phyloP scores from a whole-genome alignment of 2,329 filamentous ascomycete species.

The Davidsoniella eucalypti region DNA sequence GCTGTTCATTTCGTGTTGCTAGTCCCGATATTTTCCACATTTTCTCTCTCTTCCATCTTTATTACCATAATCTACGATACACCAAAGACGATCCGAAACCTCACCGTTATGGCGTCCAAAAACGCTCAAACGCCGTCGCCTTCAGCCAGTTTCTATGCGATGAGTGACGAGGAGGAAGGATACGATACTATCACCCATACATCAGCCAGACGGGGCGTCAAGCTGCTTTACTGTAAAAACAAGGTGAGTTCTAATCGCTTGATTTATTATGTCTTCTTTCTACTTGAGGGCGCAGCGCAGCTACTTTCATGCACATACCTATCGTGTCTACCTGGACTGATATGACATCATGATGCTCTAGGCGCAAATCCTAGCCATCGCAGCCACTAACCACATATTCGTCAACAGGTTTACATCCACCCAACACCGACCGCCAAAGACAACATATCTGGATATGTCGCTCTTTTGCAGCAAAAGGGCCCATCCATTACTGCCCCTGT shows the following conservation, averaged over 20 bases:
- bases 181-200: slow-evolving; percentile 87
- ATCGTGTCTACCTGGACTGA: neutral
- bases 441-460: slow-evolving; percentile 88
- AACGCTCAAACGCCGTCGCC: slow-evolving; percentile 43
- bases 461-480: slow-evolving; percentile 77
- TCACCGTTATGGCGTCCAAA: slow-evolving; percentile 14
- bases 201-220: slow-evolving; percentile 65
- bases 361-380: neutral
- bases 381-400: neutral
- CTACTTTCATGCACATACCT: neutral
- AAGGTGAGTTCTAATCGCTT: slow-evolving; percentile 45
- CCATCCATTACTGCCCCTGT: slow-evolving; percentile 20
- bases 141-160: slow-evolving; percentile 76
- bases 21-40: neutral
- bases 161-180: slow-evolving; percentile 90
- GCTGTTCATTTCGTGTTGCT: neutral
- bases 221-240: slow-evolving; percentile 90
- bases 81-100: too few relatives aligned
- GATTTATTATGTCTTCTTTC: neutral
- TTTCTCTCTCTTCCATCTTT: neutral
- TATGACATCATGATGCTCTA: neutral
- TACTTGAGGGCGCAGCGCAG: too few relatives aligned
- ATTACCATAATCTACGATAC: neutral
- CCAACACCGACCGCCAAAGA: slow-evolving; percentile 85
- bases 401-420: slow-evolving; percentile 80